Base-by-base conservation (phyloP, 2,329 filamentous ascomycete species). In the Peltaster fructicola region DNA sequence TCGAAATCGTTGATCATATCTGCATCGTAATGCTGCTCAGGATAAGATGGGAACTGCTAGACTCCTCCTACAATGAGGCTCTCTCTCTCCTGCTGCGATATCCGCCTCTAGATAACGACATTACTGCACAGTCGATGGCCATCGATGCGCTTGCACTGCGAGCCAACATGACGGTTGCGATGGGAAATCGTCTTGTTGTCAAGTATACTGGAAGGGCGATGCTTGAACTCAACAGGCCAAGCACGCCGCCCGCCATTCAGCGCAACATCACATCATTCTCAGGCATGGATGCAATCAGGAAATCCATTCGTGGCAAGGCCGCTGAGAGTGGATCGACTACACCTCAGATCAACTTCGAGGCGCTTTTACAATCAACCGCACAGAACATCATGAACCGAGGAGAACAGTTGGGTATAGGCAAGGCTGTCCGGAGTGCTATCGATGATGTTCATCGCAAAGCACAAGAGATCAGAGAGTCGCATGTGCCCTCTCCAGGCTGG, bases 21-120 rank as follows among this genome's bases (percentile, higher is more conserved):
- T 93, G 84, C 38, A 71, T 93, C 25, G 74, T 82, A 5, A 95
- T 98, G 84, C 59, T 98, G 13, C 59, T 98, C 22, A 69, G 88
- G 24, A 81, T 95, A 38, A 70, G 85, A 29, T 93, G 84, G 84
- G 69, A 84, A 38, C 56, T 98, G 17, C 56, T 95, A 14, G 70
- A 80, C 34, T 73, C 79, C 8, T 85, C 95, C 48, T 92, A 92
- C 43, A 85, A 88, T 2, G 66, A 70, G 17, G 85, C 80, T 6
- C 57, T 98, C 26, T 75, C 80, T 28, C 54, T 90, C 2, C 58
- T 95, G 14, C 63, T 95, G 2, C 79, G 80, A 39, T 95, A 95
- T 37, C 81, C 81, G 2, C 75, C 84, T 9, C 35, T 36, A 5
- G 34, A 34, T 8, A 34, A 33, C 14, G 30, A 35, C 5, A 28